These are phyloP conservation scores for Russula brevipes DNA, from an alignment of 768 basidiomycete species.

Conservation along the genomic window DNA sequence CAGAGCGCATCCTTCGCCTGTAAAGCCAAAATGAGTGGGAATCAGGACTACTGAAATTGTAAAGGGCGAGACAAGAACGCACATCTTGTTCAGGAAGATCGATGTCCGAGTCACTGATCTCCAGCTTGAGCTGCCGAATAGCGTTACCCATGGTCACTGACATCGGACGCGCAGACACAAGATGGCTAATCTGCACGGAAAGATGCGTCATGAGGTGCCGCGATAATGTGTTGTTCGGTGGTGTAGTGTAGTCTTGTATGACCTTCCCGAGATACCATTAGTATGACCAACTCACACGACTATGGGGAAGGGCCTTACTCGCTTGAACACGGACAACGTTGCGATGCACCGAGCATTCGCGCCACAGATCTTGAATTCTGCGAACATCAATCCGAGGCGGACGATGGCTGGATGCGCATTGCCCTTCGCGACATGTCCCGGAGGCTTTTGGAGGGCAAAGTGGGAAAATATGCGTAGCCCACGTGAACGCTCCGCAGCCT, in stretches of 20 bases:
- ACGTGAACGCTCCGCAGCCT: constrained; percentile 41
- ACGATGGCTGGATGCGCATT: constrained; percentile 89
- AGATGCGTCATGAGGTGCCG: constrained; percentile 89
- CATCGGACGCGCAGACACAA: constrained; percentile 85
- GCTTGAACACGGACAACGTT: constrained; percentile 86
- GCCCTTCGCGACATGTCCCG: constrained; percentile 54
- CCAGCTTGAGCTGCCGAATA: constrained; percentile 88
- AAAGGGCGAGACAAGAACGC: constrained; percentile 30
- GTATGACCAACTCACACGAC: background rate
- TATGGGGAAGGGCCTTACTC: constrained; percentile 46
- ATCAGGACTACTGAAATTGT: background rate
- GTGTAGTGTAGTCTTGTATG: constrained; percentile 86
- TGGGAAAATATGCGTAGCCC: constrained; percentile 83
- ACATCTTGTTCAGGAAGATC: constrained; percentile 96
- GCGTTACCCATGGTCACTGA: constrained; percentile 94
- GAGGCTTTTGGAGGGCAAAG: constrained; percentile 67
- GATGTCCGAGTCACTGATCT: constrained; percentile 88
- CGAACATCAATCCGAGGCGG: constrained; percentile 82
- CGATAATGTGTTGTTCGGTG: constrained; percentile 79
- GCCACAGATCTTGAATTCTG: constrained; percentile 87
- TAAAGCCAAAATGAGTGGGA: constrained; percentile 12
- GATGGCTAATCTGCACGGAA: constrained; percentile 87
- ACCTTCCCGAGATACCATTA: constrained; percentile 47
- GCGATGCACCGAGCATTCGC: constrained; percentile 96
- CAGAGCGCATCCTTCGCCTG: constrained; percentile 87